Base-by-base conservation (phyloP, 2,329 filamentous ascomycete species). In the Aspergillus ibericus region DNA sequence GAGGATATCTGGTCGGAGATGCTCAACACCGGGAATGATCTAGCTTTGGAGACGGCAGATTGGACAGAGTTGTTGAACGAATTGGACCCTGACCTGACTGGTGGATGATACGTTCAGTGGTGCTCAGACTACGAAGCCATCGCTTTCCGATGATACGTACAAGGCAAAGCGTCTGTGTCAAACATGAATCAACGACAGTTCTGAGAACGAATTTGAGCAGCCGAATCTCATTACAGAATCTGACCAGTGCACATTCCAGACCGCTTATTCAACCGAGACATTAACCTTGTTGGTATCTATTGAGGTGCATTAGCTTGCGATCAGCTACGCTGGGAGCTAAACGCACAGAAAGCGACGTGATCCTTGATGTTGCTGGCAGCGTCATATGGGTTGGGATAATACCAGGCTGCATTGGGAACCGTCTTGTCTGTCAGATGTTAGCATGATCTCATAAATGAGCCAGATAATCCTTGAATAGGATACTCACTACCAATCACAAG, bases 331-430 rank as follows among this genome's bases (percentile, higher is more conserved):
- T 10, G 6, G 20, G 13, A 16, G 1, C 10, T 29, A 9, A 15
- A 68, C 83, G 80, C 72, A 82, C 83, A 85, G 65, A 87, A 87
- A 4, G 84, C 84, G 38, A 87, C 81, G 65, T 83, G 77, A 44
- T 79, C 80, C 68, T 81, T 82, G 63, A 87, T 83, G 64, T 77
- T 75, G 53, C 77, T 70, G 29, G 79, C 78, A 46, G 78, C 80
- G 22, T 80, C 78, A 55, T 80, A 78, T 1, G 83, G 79, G 42
- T 78, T 67, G 2, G 83, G 78, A 61, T 87, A 87, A 63, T 82
- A 86, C 84, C 84, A 87, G 0, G 83, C 84, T 2, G 81, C 82
- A 60, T 86, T 82, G 35, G 79, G 72, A 18, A 83, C 59, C 53
- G 79, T 77, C 5, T 76, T 75, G 38, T 78, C 81, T 80, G 18